Conservation (phyloP, 2,329 filamentous ascomycete genomes). For the Lachnellula arida region DNA sequence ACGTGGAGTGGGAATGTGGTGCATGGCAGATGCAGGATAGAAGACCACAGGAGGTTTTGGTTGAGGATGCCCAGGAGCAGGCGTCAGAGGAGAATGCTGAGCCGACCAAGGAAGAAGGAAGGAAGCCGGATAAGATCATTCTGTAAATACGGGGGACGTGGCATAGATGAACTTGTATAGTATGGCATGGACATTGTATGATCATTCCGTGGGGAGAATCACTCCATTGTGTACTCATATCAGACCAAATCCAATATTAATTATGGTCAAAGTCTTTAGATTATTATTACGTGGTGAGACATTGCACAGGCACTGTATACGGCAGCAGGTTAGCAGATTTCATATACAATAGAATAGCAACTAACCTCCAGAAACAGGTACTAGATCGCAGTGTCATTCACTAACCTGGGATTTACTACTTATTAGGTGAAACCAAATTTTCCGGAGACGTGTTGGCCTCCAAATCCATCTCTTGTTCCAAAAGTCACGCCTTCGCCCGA, state of each 20-base stretch:
- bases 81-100: not conserved
- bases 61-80: not conserved
- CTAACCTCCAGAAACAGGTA: no score
- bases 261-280: no score
- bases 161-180: not conserved
- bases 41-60: not conserved
- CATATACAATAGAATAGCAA: no score
- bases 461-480: no score
- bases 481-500: no score
- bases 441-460: no score
- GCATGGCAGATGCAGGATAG: conserved; percentile 20
- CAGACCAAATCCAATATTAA: not conserved
- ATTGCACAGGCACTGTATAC: no score
- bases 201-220: not conserved
- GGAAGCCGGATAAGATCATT: not conserved
- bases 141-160: not conserved
- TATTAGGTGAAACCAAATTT: no score
- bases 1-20: conserved; percentile 33
- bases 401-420: no score
- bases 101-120: not conserved
- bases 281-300: no score
- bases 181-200: not conserved
- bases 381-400: no score
- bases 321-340: no score
- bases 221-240: not conserved